Conservation (phyloP, 2,329 filamentous ascomycete genomes). For the Coniochaeta sp. region DNA sequence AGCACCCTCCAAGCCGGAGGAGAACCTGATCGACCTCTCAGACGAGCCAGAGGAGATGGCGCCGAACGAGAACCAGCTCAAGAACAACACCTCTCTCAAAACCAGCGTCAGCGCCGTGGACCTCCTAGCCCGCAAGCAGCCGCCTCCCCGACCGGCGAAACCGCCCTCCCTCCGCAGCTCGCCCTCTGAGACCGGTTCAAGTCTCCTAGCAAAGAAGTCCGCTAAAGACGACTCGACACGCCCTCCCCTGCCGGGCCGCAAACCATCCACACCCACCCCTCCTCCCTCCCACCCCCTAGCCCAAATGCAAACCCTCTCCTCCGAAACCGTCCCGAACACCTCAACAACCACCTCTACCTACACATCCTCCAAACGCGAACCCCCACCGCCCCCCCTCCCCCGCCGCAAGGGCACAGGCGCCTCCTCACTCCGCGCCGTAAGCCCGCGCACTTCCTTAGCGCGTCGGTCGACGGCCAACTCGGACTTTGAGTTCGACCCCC, state of each 20-base stretch:
- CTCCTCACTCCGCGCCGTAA: conserved; percentile 17
- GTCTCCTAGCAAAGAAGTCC: not conserved
- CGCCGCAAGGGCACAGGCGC: conserved; percentile 36
- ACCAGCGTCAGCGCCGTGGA: conserved; percentile 46
- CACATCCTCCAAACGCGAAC: conserved; percentile 9
- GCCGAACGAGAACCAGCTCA: conserved; percentile 25
- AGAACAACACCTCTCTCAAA: conserved; percentile 63
- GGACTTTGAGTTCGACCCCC: conserved; percentile 30
- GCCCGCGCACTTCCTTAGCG: conserved; percentile 21
- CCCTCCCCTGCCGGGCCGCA: conserved; percentile 22
- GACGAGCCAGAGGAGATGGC: conserved; percentile 38
- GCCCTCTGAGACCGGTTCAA: conserved; percentile 20
- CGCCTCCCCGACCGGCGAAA: conserved; percentile 52
- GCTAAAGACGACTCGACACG: not conserved
- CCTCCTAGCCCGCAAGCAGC: conserved; percentile 21
- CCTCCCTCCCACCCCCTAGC: conserved; percentile 28
- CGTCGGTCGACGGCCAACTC: conserved; percentile 24
- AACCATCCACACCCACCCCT: conserved; percentile 17
- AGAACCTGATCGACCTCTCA: conserved; percentile 54
- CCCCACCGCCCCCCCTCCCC: conserved; percentile 39
- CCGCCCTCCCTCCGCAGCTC: conserved; percentile 45
- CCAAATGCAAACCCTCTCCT: conserved; percentile 32
- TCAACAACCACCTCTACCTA: too few relatives aligned
- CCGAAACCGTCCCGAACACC: conserved; percentile 19
- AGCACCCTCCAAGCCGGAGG: conserved; percentile 22